Percentiles rank a stretch among this genome's conserved stretches.
Evolutionary conservation across 2,329 filamentous ascomycete genomes (phyloP).

Genomic region (Colletotrichum phormii): DNA sequence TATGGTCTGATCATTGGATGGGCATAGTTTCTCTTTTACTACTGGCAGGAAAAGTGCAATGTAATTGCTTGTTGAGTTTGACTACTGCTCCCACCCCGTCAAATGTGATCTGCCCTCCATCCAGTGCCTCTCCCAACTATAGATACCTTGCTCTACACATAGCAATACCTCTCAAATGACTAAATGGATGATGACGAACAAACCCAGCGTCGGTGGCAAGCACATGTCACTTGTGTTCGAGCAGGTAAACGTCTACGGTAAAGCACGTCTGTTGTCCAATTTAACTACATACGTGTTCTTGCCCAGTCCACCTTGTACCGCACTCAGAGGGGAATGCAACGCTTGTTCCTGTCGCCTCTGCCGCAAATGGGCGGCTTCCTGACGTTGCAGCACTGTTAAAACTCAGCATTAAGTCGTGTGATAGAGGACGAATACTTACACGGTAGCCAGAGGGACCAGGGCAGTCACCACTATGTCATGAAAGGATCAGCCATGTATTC

Average conservation of each 20-base stretch:
- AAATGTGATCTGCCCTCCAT: background rate
- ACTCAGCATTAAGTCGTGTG: background rate
- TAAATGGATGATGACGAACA: background rate
- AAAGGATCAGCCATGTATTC: background rate
- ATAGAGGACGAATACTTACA: slow-evolving; percentile 6
- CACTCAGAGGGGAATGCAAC: slow-evolving; percentile 18
- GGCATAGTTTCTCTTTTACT: slow-evolving; percentile 38
- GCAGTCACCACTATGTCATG: slow-evolving; percentile 16
- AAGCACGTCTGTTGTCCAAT: background rate
- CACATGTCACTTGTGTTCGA: background rate
- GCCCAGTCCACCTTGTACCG: background rate
- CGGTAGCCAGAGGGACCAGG: slow-evolving; percentile 27
- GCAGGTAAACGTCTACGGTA: background rate
- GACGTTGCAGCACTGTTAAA: slow-evolving; percentile 29
- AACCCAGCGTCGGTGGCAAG: background rate
- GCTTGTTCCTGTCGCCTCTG: slow-evolving; percentile 13
- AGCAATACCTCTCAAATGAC: background rate
- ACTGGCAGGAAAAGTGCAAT: slow-evolving; percentile 37
- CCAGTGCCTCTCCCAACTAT: background rate
- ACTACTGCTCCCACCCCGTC: background rate
- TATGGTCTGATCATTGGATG: slow-evolving; percentile 38
- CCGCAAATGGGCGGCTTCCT: slow-evolving; percentile 25
- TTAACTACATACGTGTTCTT: too few relatives aligned
- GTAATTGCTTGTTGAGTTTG: slow-evolving; percentile 30
- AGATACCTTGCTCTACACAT: background rate